Conservation (phyloP, 257 asterid genomes). For the Fraxinus anomala region DNA sequence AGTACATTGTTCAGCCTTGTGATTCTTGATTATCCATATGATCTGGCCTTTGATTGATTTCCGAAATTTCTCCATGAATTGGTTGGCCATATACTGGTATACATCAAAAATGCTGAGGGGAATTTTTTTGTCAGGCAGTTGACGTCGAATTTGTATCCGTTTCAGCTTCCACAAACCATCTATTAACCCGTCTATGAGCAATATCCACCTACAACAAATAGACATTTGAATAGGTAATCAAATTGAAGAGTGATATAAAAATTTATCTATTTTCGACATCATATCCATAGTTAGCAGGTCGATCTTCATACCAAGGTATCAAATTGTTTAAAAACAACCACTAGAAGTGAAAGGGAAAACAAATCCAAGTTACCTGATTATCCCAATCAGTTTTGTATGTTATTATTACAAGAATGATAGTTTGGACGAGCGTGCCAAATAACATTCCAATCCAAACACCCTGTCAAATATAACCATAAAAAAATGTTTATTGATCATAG, state of each 20-base stretch:
- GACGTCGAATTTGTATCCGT: constrained; percentile 20
- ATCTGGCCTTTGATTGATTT: no score
- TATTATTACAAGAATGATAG: constrained; percentile 41
- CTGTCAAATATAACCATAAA: constrained; percentile 27
- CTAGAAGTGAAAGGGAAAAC: background rate
- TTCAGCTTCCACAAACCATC: constrained; percentile 41
- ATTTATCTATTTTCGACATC: no score
- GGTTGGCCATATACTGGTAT: no score
- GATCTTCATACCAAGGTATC: background rate
- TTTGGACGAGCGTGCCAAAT: constrained; percentile 59
- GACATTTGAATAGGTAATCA: background rate
- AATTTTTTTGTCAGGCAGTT: constrained; percentile 22
- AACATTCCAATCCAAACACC: constrained; percentile 82
- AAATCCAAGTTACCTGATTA: constrained; percentile 43
- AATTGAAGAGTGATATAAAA: no score
- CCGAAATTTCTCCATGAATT: no score
- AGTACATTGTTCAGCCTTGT: no score
- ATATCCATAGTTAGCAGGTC: background rate
- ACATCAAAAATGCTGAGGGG: background rate
- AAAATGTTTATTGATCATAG: background rate
- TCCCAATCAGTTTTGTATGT: constrained; percentile 66
- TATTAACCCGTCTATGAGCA: constrained; percentile 41
- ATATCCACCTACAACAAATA: constrained; percentile 29
- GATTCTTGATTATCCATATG: no score
- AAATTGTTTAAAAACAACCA: background rate